Base-by-base conservation (phyloP, 768 basidiomycete genomes). In the Fistulinella prunicolor region DNA sequence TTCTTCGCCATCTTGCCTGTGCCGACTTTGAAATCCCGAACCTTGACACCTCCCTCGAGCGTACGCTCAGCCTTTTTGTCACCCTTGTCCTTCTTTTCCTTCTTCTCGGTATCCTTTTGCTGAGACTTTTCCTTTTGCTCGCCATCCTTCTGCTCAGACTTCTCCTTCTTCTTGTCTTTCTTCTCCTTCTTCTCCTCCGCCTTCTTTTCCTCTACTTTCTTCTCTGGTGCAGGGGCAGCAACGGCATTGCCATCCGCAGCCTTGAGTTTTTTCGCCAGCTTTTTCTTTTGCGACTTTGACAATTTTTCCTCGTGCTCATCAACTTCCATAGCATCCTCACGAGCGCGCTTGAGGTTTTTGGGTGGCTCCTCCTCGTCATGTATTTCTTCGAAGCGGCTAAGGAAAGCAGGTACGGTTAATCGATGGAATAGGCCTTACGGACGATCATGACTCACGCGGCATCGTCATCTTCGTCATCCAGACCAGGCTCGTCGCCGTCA, bases 1-100 rank as follows among this genome's bases (percentile, higher is more conserved):
- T 82, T 80, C 75, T 94, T 96, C 16, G 89, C 93, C 60, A 77
- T 74, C 30, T 88, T 82, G n/a, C 95, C 95, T 1, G 79, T 80
- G 38, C 95, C 95, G 39, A 80, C 61, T 63, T 85, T 93, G 53
- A 74, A 65, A 65, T 98, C 95, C 54, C 77, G 69, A 54, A 91
- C 72, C 66, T 86, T 81, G 45, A 97, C 70, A 13, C 94, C 94
- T 24, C 80, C 82, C 2, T 82, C 67, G 44, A 92, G 71, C 4
- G 66, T 73, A 21, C 54, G 64, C 45, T 70, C 65, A 12, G 44
- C 53, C 30, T 38, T 59, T 45, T 64, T 66, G 23, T 51, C 59
- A 9, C 49, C 54, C n/a, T 62, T 61, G 36, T 56, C 56, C 38
- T 59, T 58, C 46, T 64, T 62, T 34, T 66, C 56, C 36, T 55